These are phyloP conservation scores for Silene noctiflora DNA, from an alignment of 179 eudicot genomes.

Conservation along the genomic window DNA sequence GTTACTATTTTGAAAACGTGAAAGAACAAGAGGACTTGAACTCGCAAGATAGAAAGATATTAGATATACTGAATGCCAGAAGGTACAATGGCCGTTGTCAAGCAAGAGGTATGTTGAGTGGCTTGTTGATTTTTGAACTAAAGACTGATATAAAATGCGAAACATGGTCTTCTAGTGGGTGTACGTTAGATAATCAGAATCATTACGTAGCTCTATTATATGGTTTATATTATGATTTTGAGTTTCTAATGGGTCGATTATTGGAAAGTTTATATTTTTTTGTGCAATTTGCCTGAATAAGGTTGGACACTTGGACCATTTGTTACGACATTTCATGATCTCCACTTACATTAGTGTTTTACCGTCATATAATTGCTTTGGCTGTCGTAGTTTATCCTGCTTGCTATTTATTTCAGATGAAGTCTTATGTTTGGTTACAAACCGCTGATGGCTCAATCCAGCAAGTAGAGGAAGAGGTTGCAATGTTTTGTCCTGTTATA, in stretches of 20 bases:
- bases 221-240: not conserved
- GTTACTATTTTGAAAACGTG: conserved; percentile 9
- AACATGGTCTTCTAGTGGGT: not conserved
- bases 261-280: not conserved
- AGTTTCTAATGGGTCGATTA: not conserved
- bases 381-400: not conserved
- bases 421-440: conserved; percentile 79
- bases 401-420: conserved; percentile 39
- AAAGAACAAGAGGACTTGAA: conserved; percentile 11
- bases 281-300: not conserved
- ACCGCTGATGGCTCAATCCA: conserved; percentile 72
- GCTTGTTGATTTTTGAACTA: not conserved
- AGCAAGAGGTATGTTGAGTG: conserved; percentile 29
- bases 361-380: not conserved
- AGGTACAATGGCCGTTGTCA: conserved; percentile 34
- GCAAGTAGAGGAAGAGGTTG: conserved; percentile 90
- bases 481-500: conserved; percentile 74
- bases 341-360: not conserved
- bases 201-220: not conserved
- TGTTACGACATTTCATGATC: not conserved
- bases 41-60: conserved; percentile 4
- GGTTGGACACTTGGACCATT: not conserved
- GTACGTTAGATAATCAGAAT: not conserved
- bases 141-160: not conserved
- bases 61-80: conserved; percentile 25